Conservation (phyloP, 805 yeast species). For the Wilhelminamyces savonicus region DNA sequence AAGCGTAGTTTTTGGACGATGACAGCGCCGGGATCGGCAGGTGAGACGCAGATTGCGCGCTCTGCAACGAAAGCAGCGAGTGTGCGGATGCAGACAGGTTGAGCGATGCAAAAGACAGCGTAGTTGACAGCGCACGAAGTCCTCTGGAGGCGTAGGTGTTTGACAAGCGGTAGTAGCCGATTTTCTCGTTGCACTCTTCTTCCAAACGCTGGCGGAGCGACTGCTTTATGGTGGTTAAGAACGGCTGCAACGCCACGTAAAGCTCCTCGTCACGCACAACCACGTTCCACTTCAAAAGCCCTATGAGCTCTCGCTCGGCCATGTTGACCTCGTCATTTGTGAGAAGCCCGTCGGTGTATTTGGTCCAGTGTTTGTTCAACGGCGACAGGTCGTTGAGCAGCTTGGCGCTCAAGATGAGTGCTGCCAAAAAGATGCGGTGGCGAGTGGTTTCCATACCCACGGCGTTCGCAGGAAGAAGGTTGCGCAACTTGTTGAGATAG, state of each 20-base stretch:
- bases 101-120: conserved; percentile 1
- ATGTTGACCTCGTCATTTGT: conserved; percentile 76
- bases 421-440: conserved; percentile 86
- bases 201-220: conserved; percentile 13
- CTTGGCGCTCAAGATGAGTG: conserved; percentile 88
- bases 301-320: conserved; percentile 83
- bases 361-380: conserved; percentile 92
- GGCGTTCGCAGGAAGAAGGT: conserved; percentile 77
- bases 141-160: conserved; percentile 7
- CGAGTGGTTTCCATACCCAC: conserved; percentile 89
- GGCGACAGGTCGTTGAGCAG: conserved; percentile 91
- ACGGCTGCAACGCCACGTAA: conserved; percentile 61
- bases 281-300: conserved; percentile 81
- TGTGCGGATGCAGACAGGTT: not conserved
- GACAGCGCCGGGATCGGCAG: too few species aligned
- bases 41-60: too few species aligned
- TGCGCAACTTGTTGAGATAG: conserved; percentile 71
- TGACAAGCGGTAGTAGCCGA: conserved; percentile 26
- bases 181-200: conserved; percentile 19
- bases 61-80: not conserved
- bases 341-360: conserved; percentile 83
- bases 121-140: not conserved
- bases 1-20: too few species aligned
- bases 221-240: conserved; percentile 66
- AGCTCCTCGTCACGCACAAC: conserved; percentile 67